Base-by-base conservation (phyloP, 2,329 filamentous ascomycete species). In the Sporothrix brunneoviolacea region DNA sequence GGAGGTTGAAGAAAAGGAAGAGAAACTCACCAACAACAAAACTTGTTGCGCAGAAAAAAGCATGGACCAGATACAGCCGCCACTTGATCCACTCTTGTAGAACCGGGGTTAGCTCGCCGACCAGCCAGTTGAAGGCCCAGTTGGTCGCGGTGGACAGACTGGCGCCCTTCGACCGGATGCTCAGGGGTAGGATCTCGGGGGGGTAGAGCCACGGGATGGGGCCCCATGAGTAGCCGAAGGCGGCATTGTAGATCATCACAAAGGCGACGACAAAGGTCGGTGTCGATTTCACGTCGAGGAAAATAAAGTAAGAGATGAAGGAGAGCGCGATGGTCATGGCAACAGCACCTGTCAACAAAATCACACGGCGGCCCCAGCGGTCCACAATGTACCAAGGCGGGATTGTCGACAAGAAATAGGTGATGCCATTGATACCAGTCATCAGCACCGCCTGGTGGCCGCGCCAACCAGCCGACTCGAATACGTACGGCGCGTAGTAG, bases 191-290 rank as follows among this genome's bases (percentile, higher is more conserved):
- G 55, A 98, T 98, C 75, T 98, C 93, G n/a, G 93, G 93, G 13
- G 93, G 93, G 66, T 97, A 97, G 15, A 98, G 74, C 93, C 93
- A 98, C 8, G 93, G 93, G 55, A 98, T 95, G 1, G 93, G 93
- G 16, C 93, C 93, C 93, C 93, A 98, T 15, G 78, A 81, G 64
- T 91, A 95, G 42, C 93, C 93, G 65, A 97, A 98, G 8, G 93
- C 87, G 5, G 91, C 93, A 62, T 98, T 98, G 72, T 97, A 98
- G 44, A 96, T 85, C 86, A 97, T 95, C 64, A 98, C 93, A 62
- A 94, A 95, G 45, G 95, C 69, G 44, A 97, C 93, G 3, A 96
- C 93, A 64, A 95, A 69, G 7, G 79, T 86, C 4, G 87, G 90
- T 2, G 93, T 97, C 60, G 77, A 76, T 39, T 68, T 70, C 44